Base-by-base conservation (phyloP, 441 rosid genomes). In the Populus hybrid region DNA sequence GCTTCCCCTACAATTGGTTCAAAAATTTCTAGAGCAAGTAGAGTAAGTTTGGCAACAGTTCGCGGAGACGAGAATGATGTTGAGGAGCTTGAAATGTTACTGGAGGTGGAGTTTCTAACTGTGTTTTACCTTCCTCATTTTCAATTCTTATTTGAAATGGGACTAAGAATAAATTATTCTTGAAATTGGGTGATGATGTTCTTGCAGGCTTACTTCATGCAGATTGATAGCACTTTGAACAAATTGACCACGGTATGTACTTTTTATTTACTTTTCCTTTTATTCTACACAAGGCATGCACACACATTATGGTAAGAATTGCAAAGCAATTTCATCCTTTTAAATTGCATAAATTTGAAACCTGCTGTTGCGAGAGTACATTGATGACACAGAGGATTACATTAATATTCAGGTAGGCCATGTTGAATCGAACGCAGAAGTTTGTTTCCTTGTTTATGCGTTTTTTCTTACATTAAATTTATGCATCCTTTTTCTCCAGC, bases 1-100 rank as follows among this genome's bases (percentile, higher is more conserved):
- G 88, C 90, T 65, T 93, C 98, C 66, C 98, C 97, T 21, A 90
- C 96, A 10, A 86, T 91, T 72, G 98, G 93, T 81, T 94, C 97
- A 32, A 94, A 92, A 85, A 91, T 94, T 82, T 93, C 99, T 14
- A 87, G 93, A 83, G 99, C 98, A 71, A 92, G 99, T 79, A 87
- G 90, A 87, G 98, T 89, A 30, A 93, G 98, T 84, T 46, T 92
- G 79, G 88, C 85, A 66, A 94, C 97, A 7, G 81, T 84, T 74
- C 95, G 84, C 70, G 96, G 91, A 26, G 95, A 94, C 28, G 98
- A 96, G 82, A 89, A 94, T 79, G 97, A 96, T 79, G 99, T 96
- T 61, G 98, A 96, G 88, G 99, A 93, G 89, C 98, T 96, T 80
- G 98, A 94, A 87, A 96, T 96, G 99, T 86, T 96, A 70, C 90